A percentile compares a stretch with the other conserved stretches of the same genome.
These are phyloP conservation scores for Irpex rosettiformis DNA, from an alignment of 1,284 basidiomycete species.

Conservation along the genomic window DNA sequence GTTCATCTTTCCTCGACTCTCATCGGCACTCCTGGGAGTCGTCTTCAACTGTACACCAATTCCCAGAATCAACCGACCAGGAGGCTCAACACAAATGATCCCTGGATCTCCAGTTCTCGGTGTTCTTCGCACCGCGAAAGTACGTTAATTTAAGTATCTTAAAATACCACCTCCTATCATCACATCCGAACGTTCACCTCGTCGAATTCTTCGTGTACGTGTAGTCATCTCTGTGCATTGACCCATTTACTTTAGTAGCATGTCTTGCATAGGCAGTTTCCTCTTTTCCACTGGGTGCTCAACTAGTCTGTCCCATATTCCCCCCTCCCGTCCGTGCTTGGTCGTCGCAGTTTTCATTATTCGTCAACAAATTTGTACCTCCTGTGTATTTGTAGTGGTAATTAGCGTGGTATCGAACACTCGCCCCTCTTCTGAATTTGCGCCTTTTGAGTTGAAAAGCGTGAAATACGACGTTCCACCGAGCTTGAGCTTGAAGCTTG, in stretches of 20 bases:
- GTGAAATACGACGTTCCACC: not conserved
- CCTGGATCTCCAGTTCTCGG: conserved; percentile 4
- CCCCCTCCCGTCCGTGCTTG: not conserved
- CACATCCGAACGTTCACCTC: not conserved
- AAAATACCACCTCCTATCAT: not conserved
- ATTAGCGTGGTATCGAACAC: not conserved
- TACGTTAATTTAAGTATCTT: not conserved
- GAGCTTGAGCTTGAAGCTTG: not conserved
- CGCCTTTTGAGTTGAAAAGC: not conserved
- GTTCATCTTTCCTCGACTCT: conserved; percentile 30
- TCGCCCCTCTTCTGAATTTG: not conserved
- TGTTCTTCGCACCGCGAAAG: not conserved
- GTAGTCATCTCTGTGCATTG: not conserved
- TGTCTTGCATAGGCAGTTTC: not conserved
- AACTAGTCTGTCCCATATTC: not conserved
- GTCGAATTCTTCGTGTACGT: conserved; percentile 1
- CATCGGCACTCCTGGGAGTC: conserved; percentile 17
- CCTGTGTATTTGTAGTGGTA: conserved; percentile 4
- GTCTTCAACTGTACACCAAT: not conserved
- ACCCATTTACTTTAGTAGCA: not conserved
- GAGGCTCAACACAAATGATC: conserved; percentile 11
- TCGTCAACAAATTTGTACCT: not conserved
- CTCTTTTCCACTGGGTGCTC: not conserved
- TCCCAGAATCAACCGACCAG: conserved; percentile 6
- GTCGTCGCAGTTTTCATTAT: not conserved